Evolutionary conservation across 2,329 filamentous ascomycete genomes (phyloP).

Genomic region (Xylaria hypoxylon): DNA sequence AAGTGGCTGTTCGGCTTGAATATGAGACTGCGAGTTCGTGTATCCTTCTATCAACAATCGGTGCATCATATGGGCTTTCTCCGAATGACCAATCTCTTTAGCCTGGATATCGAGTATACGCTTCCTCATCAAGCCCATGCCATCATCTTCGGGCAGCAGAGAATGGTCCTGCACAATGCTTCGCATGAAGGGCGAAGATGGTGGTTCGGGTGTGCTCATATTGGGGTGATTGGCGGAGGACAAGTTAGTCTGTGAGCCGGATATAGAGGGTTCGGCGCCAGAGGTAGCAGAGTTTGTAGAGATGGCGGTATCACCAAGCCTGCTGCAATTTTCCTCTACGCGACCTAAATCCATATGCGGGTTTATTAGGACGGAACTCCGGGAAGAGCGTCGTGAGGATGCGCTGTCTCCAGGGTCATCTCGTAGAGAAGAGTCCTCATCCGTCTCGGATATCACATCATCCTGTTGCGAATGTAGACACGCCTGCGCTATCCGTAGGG

Average conservation of each 20-base stretch:
- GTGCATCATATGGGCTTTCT: constrained; percentile 80
- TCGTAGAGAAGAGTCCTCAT: constrained; percentile 46
- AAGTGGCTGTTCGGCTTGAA: constrained; percentile 48
- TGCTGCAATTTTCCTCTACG: constrained; percentile 25
- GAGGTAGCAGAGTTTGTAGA: constrained; percentile 16
- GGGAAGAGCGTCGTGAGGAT: constrained; percentile 46
- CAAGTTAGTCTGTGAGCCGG: constrained; percentile 30
- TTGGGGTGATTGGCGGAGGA: constrained; percentile 30
- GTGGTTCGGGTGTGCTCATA: constrained; percentile 31
- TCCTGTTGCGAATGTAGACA: constrained; percentile 42
- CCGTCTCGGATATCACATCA: constrained; percentile 49
- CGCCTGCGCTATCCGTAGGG: constrained; percentile 49
- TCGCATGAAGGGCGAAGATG: constrained; percentile 29
- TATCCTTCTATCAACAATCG: constrained; percentile 77
- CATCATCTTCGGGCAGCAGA: constrained; percentile 79
- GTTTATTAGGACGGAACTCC: constrained; percentile 44
- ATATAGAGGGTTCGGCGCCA: constrained; percentile 26
- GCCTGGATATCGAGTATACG: constrained; percentile 77
- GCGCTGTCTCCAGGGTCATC: constrained; percentile 44
- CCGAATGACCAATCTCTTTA: constrained; percentile 65
- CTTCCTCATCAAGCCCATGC: constrained; percentile 74
- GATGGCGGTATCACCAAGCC: constrained; percentile 16
- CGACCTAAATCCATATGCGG: constrained; percentile 31
- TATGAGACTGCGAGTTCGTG: constrained; percentile 55
- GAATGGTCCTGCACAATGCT: constrained; percentile 33